phyloP scores from a whole-genome alignment of 1,139 yeast genomes.

The Yamadazyma triangularis region DNA sequence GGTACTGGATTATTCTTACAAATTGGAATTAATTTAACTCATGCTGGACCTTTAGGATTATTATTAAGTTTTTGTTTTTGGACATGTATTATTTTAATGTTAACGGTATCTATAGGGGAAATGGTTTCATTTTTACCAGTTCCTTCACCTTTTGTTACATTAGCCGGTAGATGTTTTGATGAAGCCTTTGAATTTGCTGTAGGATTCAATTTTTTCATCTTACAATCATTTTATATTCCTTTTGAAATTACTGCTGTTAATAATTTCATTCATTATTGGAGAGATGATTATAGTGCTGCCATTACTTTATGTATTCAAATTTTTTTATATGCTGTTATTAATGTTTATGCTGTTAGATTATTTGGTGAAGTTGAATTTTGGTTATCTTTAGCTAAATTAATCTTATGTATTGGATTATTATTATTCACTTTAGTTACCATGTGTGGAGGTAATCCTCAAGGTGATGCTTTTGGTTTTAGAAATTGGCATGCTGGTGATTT shows the following conservation, averaged over 20 bases:
- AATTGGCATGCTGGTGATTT: slow-evolving; percentile 51
- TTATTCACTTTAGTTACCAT: slow-evolving; percentile 71
- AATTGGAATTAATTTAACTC: slow-evolving; percentile 38
- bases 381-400: slow-evolving; percentile 69
- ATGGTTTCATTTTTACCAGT: slow-evolving; percentile 80
- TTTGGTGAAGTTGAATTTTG: slow-evolving; percentile 83
- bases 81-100: slow-evolving; percentile 49
- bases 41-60: slow-evolving; percentile 47
- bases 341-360: slow-evolving; percentile 64
- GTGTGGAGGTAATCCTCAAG: slow-evolving; percentile 79
- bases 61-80: slow-evolving; percentile 38
- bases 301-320: slow-evolving; percentile 63
- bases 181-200: slow-evolving; percentile 75
- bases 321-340: slow-evolving; percentile 56
- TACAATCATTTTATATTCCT: slow-evolving; percentile 74
- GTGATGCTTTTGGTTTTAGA: slow-evolving; percentile 64
- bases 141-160: slow-evolving; percentile 54
- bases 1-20: slow-evolving; percentile 28
- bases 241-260: slow-evolving; percentile 80
- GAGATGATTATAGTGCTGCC: slow-evolving; percentile 66
- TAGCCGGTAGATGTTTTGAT: slow-evolving; percentile 54
- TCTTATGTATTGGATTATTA: slow-evolving; percentile 68
- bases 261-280: slow-evolving; percentile 75
- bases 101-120: slow-evolving; percentile 74
- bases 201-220: slow-evolving; percentile 76